phyloP scores from a whole-genome alignment of 2,329 filamentous ascomycete genomes.

The Alternaria sp. region DNA sequence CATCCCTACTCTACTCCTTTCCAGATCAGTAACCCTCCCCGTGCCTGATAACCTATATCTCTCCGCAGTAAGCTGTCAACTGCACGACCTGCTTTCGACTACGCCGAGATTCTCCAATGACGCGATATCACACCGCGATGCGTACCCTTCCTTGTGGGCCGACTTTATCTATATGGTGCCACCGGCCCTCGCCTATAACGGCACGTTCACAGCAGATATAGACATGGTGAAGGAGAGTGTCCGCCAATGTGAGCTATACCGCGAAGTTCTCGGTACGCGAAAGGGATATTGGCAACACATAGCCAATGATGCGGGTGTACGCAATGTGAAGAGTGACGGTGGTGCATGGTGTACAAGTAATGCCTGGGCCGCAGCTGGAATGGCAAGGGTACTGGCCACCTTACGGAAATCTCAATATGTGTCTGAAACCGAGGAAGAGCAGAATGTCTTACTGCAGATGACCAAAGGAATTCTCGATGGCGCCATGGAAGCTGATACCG shows the following conservation, averaged over 20 bases:
- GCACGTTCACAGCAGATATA: conserved; percentile 50
- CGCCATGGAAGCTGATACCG: conserved; percentile 44
- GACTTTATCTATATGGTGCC: conserved; percentile 62
- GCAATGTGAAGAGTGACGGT: conserved; percentile 36
- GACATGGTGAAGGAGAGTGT: conserved; percentile 50
- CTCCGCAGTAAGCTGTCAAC: conserved; percentile 49
- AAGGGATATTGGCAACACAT: conserved; percentile 59
- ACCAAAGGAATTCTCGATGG: conserved; percentile 52
- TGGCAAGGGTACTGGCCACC: conserved; percentile 58
- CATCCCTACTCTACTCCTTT: conserved; percentile 56
- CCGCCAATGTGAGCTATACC: conserved; percentile 54
- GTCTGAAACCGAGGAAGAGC: conserved; percentile 22
- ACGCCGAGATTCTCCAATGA: conserved; percentile 57
- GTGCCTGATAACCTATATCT: conserved; percentile 30
- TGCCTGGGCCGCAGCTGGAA: conserved; percentile 60
- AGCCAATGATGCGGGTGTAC: conserved; percentile 37
- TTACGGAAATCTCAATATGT: conserved; percentile 44
- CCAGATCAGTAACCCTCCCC: conserved; percentile 44
- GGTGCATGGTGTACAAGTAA: conserved; percentile 60
- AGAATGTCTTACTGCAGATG: conserved; percentile 40
- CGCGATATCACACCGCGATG: conserved; percentile 59
- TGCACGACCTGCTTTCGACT: conserved; percentile 50
- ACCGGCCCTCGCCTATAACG: conserved; percentile 61
- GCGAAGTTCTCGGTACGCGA: conserved; percentile 48
- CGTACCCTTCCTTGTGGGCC: conserved; percentile 57